Conservation (phyloP, 2,329 filamentous ascomycete species). For the Sphaerulina vaccinii region DNA sequence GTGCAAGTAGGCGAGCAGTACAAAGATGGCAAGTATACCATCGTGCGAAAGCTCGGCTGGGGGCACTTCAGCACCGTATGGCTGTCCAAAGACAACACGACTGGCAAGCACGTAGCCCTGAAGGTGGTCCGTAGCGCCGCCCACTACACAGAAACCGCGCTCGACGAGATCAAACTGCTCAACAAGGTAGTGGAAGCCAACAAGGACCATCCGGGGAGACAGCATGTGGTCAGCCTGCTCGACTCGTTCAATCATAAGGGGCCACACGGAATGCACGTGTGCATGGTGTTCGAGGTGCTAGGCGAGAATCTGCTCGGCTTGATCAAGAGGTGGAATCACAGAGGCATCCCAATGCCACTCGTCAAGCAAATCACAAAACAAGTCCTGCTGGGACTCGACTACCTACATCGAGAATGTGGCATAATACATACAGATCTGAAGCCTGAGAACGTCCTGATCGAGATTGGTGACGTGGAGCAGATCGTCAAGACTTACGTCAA, state of each 20-base stretch:
- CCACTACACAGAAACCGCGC: constrained; percentile 97
- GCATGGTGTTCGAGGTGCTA: constrained; percentile 98
- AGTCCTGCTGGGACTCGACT: constrained; percentile 90
- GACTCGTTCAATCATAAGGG: constrained; percentile 98
- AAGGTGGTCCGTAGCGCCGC: constrained; percentile 97
- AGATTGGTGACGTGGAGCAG: constrained; percentile 98
- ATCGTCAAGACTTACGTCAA: constrained; percentile 97
- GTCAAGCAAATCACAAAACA: constrained; percentile 99
- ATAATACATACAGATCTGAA: constrained; percentile 98
- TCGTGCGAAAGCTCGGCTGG: constrained; percentile 96
- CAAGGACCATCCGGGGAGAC: constrained; percentile 86
- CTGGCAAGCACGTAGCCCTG: constrained; percentile 89
- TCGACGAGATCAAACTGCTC: constrained; percentile 98
- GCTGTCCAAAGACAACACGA: constrained; percentile 78
- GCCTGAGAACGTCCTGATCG: constrained; percentile 96
- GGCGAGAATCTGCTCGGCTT: constrained; percentile 91
- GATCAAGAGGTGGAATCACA: constrained; percentile 98
- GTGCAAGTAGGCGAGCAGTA: constrained; percentile 93
- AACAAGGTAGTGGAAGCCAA: constrained; percentile 97
- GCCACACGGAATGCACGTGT: constrained; percentile 92
- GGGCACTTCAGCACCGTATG: constrained; percentile 99
- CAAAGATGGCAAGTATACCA: constrained; percentile 94
- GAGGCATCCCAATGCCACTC: constrained; percentile 91
- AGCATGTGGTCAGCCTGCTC: constrained; percentile 91
- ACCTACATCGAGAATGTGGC: constrained; percentile 94